Evolutionary conservation across 1,139 yeast species (phyloP), one percentile per base, ranked within the genome.

Genomic region (Nakaseomyces bracarensis): DNA sequence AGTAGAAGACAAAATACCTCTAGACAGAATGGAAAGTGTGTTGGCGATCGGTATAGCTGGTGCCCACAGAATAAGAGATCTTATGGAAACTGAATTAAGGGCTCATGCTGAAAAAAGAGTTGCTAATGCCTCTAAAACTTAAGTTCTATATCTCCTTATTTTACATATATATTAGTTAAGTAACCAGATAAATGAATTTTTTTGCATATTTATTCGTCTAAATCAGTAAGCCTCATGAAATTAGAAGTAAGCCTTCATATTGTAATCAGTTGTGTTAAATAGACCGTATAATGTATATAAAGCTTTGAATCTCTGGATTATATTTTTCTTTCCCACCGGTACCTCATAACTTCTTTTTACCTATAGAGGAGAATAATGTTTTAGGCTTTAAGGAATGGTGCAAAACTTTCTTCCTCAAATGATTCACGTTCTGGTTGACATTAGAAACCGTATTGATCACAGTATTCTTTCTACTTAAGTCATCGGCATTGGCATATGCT

Each of bases 11-110:
- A 82, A 82, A 58, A 72, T 91, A 65, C 93, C 96, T 0, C 64
- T 89, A 52, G 97, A 89, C 57, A 71, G 77, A 45, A 64, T 91
- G 47, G 95, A 85, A 54, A 68, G 77, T 18, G 79, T 86, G 4
- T 65, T 91, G 54, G 83, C 85, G n/a, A 72, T 87, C 41, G 95
- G 93, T 1, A 77, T 89, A 40, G 84, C 89, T n/a, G 98, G 97
- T 6, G 77, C 91, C 45, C 93, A 83, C 55, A 69, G 83, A 48
- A 69, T 91, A 16, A 75, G 89, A 58, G 87, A 82, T 40, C 66
- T 85, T 49, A 86, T 91, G 96, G 96, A 91, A 57, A 69, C 72
- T 39, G 86, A 82, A 57, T 83, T 89, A 7, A 74, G 96, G 53
- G 71, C 69, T 47, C 85, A 81, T 53, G 91, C 89, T 3, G 72